Evolutionary conservation across 73 alveolate genomes (phyloP).

Genomic region (Paramecium sonneborni): DNA sequence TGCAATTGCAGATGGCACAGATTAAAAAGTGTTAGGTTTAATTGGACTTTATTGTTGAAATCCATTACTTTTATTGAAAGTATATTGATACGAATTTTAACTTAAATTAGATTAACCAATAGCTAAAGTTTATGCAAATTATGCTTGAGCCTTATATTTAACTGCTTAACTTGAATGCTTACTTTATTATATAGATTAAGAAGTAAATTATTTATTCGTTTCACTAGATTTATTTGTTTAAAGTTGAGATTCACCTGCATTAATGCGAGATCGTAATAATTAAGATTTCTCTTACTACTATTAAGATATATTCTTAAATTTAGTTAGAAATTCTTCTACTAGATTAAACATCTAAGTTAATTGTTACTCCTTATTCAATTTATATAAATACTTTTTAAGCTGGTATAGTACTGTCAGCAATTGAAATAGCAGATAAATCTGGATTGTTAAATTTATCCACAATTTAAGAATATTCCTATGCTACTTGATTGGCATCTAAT

Average conservation of each 20-base stretch:
- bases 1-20: background rate
- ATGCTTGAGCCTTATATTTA: background rate
- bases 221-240: background rate
- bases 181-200: background rate
- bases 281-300: background rate
- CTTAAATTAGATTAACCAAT: background rate
- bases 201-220: background rate
- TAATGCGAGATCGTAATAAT: background rate
- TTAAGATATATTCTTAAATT: conserved; percentile 4
- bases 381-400: background rate
- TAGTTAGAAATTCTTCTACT: conserved; percentile 25
- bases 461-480: conserved; percentile 33
- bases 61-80: background rate
- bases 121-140: background rate
- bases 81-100: background rate
- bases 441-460: conserved; percentile 39
- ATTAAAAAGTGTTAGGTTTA: background rate
- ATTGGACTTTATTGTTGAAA: background rate
- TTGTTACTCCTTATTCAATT: background rate
- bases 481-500: conserved; percentile 24
- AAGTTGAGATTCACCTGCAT: background rate
- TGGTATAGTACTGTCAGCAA: conserved; percentile 24
- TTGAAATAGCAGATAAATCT: conserved; percentile 31
- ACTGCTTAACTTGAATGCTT: background rate
- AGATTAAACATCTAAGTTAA: conserved; percentile 7